These are phyloP conservation scores for Rhodotorula paludigena DNA, from an alignment of 768 basidiomycete species.

Conservation along the genomic window DNA sequence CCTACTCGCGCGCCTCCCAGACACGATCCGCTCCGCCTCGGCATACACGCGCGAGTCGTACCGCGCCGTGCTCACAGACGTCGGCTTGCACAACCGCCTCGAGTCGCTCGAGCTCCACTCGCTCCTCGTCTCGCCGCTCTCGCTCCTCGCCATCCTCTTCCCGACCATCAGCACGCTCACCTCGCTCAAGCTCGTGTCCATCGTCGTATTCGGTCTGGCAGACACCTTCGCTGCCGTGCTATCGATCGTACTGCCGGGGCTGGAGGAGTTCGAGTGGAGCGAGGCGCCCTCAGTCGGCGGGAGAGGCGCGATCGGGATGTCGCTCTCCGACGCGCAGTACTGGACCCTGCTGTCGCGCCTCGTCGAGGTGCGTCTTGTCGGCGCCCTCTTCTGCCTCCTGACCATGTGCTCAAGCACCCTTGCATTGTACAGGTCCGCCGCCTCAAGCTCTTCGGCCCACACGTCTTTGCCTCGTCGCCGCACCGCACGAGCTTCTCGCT, in stretches of 20 bases:
- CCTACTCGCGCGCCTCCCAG: not conserved
- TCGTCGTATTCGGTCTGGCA: not conserved
- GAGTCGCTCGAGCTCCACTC: not conserved
- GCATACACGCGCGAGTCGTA: not conserved
- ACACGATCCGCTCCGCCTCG: not conserved
- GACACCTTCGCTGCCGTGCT: not conserved
- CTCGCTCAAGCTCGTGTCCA: not conserved
- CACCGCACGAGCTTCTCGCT: not conserved
- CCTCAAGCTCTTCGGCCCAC: constrained; percentile 1
- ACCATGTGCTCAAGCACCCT: not conserved
- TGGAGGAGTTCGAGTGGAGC: not conserved
- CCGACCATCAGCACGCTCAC: not conserved
- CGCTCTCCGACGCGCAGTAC: not conserved
- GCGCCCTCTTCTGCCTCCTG: not conserved
- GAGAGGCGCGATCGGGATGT: not conserved
- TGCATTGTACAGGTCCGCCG: not conserved
- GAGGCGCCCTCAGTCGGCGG: not conserved
- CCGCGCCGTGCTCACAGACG: not conserved
- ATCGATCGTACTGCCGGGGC: not conserved
- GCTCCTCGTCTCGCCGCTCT: not conserved
- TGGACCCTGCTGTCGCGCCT: not conserved
- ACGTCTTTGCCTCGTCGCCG: not conserved
- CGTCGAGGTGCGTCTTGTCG: constrained; percentile 1
- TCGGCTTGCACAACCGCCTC: not conserved
- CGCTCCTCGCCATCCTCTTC: constrained; percentile 4